Percentiles rank a stretch among this genome's conserved stretches.
Evolutionary conservation across 352 stramenopile genomes (phyloP).

Genomic region (Pythium sukuiense): DNA sequence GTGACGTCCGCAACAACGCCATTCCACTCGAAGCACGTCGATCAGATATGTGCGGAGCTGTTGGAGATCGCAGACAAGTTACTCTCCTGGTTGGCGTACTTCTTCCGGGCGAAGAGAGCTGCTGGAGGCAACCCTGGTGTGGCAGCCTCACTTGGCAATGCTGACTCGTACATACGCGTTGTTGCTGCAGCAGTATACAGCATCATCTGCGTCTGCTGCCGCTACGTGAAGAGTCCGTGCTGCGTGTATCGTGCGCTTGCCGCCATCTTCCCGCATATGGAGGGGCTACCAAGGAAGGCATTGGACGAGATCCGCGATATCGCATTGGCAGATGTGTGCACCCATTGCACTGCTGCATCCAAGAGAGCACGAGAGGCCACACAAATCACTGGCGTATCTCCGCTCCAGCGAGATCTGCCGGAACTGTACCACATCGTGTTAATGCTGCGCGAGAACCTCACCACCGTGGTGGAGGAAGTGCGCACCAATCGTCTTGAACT

Average conservation of each 20-base stretch:
- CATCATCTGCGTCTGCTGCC: slow-evolving; percentile 61
- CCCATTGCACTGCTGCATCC: slow-evolving; percentile 33
- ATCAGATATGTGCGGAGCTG: slow-evolving; percentile 70
- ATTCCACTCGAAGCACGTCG: slow-evolving; percentile 55
- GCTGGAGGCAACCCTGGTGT: slow-evolving; percentile 5
- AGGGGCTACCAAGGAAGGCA: slow-evolving; percentile 46
- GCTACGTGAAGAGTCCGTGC: slow-evolving; percentile 66
- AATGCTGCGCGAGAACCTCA: slow-evolving; percentile 53
- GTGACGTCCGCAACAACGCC: slow-evolving; percentile 48
- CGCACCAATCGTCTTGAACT: slow-evolving; percentile 70
- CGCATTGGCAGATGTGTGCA: slow-evolving; percentile 49
- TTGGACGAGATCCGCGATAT: slow-evolving; percentile 61
- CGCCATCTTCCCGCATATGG: slow-evolving; percentile 77
- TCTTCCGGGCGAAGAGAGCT: slow-evolving; percentile 44
- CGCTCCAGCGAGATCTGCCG: slow-evolving; percentile 68
- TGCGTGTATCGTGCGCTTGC: slow-evolving; percentile 63
- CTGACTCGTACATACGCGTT: slow-evolving; percentile 56
- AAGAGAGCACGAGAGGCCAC: not conserved
- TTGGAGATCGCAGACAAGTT: slow-evolving; percentile 50
- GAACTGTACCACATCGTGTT: slow-evolving; percentile 55
- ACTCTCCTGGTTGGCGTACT: slow-evolving; percentile 67
- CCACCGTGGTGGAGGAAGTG: slow-evolving; percentile 58
- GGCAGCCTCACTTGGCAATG: slow-evolving; percentile 12
- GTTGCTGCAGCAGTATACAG: slow-evolving; percentile 73
- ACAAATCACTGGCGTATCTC: slow-evolving; percentile 27